Evolutionary conservation across 2,329 filamentous ascomycete genomes (phyloP).

Genomic region (Dryadomyces quercus-mongolicae): DNA sequence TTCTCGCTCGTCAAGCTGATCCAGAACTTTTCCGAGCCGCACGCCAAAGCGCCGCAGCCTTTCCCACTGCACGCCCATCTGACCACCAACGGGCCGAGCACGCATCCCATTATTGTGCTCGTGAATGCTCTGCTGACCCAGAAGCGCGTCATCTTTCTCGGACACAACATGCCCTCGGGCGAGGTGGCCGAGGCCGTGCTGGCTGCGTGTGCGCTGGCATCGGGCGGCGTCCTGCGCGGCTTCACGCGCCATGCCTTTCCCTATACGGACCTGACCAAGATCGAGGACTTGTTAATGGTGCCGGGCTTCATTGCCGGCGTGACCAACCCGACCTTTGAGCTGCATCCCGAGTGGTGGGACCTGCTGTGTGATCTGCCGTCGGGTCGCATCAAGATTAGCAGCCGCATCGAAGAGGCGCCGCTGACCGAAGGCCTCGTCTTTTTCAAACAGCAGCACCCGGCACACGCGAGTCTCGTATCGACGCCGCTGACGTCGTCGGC

Average conservation of each 20-base stretch:
- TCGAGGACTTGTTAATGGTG: constrained; percentile 90
- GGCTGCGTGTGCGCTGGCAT: constrained; percentile 88
- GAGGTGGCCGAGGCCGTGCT: constrained; percentile 97
- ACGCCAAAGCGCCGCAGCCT: constrained; percentile 70
- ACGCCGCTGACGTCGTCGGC: constrained; percentile 24
- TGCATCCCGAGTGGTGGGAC: constrained; percentile 98
- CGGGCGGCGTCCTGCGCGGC: constrained; percentile 80
- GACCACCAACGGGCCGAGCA: constrained; percentile 79
- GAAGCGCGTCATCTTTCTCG: constrained; percentile 91
- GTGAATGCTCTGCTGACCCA: constrained; percentile 92
- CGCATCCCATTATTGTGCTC: constrained; percentile 89
- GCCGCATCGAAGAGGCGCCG: constrained; percentile 67
- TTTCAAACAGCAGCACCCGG: constrained; percentile 70
- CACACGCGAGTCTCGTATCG: constrained; percentile 37
- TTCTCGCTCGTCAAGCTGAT: constrained; percentile 97
- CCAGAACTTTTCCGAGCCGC: constrained; percentile 77
- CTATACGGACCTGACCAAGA: constrained; percentile 95
- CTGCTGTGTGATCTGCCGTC: constrained; percentile 85
- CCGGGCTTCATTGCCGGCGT: constrained; percentile 97
- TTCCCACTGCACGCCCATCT: constrained; percentile 84
- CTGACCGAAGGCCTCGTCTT: constrained; percentile 75
- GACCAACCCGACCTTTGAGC: constrained; percentile 90
- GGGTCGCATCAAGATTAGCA: constrained; percentile 89
- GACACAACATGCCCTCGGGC: constrained; percentile 87
- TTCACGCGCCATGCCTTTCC: constrained; percentile 96